Conservation (phyloP, 805 yeast genomes). For the Lipomyces chichibuensis region DNA sequence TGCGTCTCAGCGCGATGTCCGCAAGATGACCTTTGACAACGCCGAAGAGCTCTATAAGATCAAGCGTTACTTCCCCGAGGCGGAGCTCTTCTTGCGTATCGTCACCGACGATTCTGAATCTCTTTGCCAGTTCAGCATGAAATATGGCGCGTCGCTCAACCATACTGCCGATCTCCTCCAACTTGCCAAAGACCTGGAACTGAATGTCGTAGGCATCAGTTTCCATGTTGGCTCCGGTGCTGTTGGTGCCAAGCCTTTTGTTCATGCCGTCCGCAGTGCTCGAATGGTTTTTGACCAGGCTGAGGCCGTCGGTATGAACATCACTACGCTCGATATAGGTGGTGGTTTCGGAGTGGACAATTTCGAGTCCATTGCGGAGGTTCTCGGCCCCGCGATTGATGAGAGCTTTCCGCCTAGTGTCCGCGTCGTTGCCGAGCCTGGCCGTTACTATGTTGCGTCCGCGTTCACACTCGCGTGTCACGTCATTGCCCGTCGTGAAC, state of each 20-base stretch:
- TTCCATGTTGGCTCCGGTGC: conserved; percentile 98
- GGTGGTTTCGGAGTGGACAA: conserved; percentile 79
- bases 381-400: conserved; percentile 60
- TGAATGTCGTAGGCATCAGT: conserved; percentile 80
- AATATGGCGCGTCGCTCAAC: conserved; percentile 77
- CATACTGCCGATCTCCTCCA: conserved; percentile 60
- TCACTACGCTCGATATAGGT: conserved; percentile 78
- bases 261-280: conserved; percentile 73
- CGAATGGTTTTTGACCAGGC: conserved; percentile 67
- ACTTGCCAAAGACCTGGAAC: conserved; percentile 61
- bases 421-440: conserved; percentile 85
- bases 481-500: conserved; percentile 79
- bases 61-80: conserved; percentile 65
- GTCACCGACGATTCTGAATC: conserved; percentile 88
- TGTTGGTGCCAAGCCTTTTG: conserved; percentile 65
- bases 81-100: conserved; percentile 75
- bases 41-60: conserved; percentile 80
- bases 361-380: conserved; percentile 61
- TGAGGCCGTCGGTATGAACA: conserved; percentile 49
- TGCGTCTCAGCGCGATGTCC: conserved; percentile 61
- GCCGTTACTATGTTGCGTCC: conserved; percentile 81
- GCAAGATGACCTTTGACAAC: conserved; percentile 87
- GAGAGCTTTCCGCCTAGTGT: conserved; percentile 60
- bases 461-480: conserved; percentile 84
- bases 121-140: conserved; percentile 81